Evolutionary conservation across 1,284 basidiomycete species (phyloP).

Genomic region (Sanghuangporus weigelae): DNA sequence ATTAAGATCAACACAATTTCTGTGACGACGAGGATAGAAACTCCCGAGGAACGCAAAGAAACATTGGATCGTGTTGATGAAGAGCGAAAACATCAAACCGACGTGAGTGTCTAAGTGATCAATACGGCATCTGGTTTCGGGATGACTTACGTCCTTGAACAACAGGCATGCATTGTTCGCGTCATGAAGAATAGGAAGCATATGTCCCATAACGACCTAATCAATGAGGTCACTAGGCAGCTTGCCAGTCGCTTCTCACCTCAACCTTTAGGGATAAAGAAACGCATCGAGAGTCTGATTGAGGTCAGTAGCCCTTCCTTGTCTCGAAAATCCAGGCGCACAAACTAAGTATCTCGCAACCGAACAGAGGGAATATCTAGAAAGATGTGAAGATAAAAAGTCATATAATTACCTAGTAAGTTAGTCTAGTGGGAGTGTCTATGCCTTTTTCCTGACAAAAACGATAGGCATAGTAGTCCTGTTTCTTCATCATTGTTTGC

Average conservation of each 20-base stretch:
- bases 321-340: background rate
- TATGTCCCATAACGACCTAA: conserved; percentile 84
- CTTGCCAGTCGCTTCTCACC: conserved; percentile 84
- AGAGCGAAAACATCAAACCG: conserved; percentile 85
- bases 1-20: conserved; percentile 95
- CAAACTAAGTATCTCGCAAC: background rate
- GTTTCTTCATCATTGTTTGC: background rate
- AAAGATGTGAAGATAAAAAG: conserved; percentile 18
- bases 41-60: conserved; percentile 81
- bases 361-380: conserved; percentile 15
- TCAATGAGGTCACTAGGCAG: conserved; percentile 89
- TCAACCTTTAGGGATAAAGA: conserved; percentile 85
- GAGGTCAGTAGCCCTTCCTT: conserved; percentile 54
- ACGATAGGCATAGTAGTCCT: conserved; percentile 2
- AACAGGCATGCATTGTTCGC: conserved; percentile 91
- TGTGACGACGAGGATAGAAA: conserved; percentile 69
- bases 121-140: conserved; percentile 4
- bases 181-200: conserved; percentile 97
- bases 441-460: background rate
- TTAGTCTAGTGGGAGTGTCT: background rate
- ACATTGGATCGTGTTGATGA: conserved; percentile 91
- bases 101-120: conserved; percentile 47
- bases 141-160: conserved; percentile 6
- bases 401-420: conserved; percentile 19
- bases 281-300: conserved; percentile 90